These are phyloP conservation scores for Apiotrichum sp. DNA, from an alignment of 1,284 basidiomycete genomes.

Conservation along the genomic window DNA sequence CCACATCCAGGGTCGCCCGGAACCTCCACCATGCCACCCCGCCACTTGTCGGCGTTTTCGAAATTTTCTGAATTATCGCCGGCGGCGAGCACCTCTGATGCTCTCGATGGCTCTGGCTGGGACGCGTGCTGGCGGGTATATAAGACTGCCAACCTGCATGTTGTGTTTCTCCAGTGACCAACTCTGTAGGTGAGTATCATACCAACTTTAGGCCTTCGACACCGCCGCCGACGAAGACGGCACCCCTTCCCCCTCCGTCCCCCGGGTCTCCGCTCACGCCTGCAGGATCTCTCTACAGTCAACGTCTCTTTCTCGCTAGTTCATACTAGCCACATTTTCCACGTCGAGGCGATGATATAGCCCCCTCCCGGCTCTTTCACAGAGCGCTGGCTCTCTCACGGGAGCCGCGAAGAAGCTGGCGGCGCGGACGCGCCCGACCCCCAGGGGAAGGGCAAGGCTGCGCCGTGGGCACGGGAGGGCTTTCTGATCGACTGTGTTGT, in stretches of 20 bases:
- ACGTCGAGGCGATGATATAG: slow-evolving; percentile 47
- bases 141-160: background rate
- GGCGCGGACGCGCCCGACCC: slow-evolving; percentile 22
- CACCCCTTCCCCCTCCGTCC: background rate
- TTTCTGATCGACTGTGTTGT: slow-evolving; percentile 44
- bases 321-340: slow-evolving; percentile 48
- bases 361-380: slow-evolving; percentile 45
- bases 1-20: too few species aligned
- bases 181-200: slow-evolving; percentile 4
- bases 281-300: slow-evolving; percentile 46
- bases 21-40: background rate
- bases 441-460: slow-evolving; percentile 21
- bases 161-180: slow-evolving; percentile 3
- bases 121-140: background rate
- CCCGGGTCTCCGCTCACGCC: background rate
- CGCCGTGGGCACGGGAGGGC: slow-evolving; percentile 40
- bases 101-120: too few species aligned
- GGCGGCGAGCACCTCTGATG: too few species aligned
- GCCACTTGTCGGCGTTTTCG: background rate
- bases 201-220: background rate
- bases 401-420: slow-evolving; percentile 46
- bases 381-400: slow-evolving; percentile 30
- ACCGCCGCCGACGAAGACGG: too few species aligned
- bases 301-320: slow-evolving; percentile 45
- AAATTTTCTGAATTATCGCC: background rate